Percentiles rank a stretch among this genome's conserved stretches.
Conservation (phyloP, 2,329 filamentous ascomycete genomes). For the Fusarium napiforme region DNA sequence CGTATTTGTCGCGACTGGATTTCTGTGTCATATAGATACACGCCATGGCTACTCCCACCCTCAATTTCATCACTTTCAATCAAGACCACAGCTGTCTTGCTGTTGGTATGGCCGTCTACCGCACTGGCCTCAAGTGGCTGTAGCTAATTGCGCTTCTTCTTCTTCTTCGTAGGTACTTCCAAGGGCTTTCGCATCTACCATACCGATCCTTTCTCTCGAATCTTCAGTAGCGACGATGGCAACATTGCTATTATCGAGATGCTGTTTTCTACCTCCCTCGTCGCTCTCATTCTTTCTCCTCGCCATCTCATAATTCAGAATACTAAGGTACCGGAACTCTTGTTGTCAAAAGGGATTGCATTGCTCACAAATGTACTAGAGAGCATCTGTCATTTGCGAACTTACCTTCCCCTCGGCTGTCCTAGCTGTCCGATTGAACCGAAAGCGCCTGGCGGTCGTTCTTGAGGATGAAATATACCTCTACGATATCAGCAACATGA, state of each 20-base stretch:
- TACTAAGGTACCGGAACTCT: slow-evolving; percentile 76
- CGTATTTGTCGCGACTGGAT: background rate
- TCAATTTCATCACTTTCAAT: slow-evolving; percentile 99
- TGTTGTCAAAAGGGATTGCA: background rate
- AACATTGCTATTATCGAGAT: slow-evolving; percentile 98
- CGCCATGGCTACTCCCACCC: slow-evolving; percentile 74
- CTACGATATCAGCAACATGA: slow-evolving; percentile 99
- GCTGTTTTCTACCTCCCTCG: slow-evolving; percentile 97
- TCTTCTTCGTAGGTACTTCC: slow-evolving; percentile 74
- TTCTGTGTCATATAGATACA: background rate
- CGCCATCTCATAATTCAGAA: slow-evolving; percentile 95
- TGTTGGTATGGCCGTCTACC: slow-evolving; percentile 73
- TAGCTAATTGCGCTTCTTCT: slow-evolving; percentile 13
- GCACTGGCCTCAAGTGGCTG: slow-evolving; percentile 6
- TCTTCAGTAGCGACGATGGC: slow-evolving; percentile 92
- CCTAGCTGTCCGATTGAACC: slow-evolving; percentile 90
- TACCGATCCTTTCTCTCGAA: slow-evolving; percentile 94
- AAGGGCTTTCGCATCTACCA: slow-evolving; percentile 97
- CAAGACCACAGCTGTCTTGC: slow-evolving; percentile 98
- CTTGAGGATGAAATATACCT: slow-evolving; percentile 97
- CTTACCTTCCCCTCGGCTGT: slow-evolving; percentile 98
- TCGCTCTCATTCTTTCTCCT: slow-evolving; percentile 91
- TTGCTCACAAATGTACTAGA: slow-evolving; percentile 52
- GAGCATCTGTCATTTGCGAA: slow-evolving; percentile 91
- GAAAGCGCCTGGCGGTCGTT: slow-evolving; percentile 92